Base-by-base conservation (phyloP, 208 protist genomes). In the Trichomonas gallinae region DNA sequence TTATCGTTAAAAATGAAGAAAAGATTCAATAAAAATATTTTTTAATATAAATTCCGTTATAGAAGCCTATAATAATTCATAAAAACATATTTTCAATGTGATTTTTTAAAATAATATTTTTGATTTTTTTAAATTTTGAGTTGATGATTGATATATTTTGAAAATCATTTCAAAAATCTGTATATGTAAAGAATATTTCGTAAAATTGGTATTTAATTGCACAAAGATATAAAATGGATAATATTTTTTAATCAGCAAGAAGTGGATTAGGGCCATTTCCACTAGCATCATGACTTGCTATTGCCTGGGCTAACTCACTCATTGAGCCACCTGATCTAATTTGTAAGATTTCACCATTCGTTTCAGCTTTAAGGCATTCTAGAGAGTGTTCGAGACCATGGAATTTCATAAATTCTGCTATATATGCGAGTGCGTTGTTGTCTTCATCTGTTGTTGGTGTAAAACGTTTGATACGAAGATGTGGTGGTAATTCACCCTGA, bases 331-430 rank as follows among this genome's bases (percentile, higher is more conserved):
- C 87, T 17, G 2, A 58, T 34, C 44, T 0, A 9, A 93, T 93
- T 48, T 23, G 11, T 93, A 44, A 44, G 2, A 93, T 93, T 38
- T 93, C 87, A 51, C 44, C 87, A 38, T 93, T 93, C 15, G 45
- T 26, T 93, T 93, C 87, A 48, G 87, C 87, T 93, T 51, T 93
- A 1, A 93, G 45, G 36, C 87, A 93, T 38, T 42, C 44, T 58
- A 93, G 17, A 15, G 87, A 93, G 46, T 93, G 42, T 93, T 93
- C 87, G 15, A 93, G 36, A 34, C 87, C 87, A 38, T 93, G 87
- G 44, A 93, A 93, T 51, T 40, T 48, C 87, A 93, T 51, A 58
- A 93, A 93, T 38, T 93, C 87, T n/a, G 40, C 87, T 49, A 93
- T 51, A 93, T 51, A 93, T 13, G 87, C 87, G 38, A 93, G 44